Percentiles rank a stretch among this genome's conserved stretches.
These are phyloP conservation scores for Wickerhamomyces mucosus DNA, from an alignment of 805 yeast genomes.

Conservation along the genomic window DNA sequence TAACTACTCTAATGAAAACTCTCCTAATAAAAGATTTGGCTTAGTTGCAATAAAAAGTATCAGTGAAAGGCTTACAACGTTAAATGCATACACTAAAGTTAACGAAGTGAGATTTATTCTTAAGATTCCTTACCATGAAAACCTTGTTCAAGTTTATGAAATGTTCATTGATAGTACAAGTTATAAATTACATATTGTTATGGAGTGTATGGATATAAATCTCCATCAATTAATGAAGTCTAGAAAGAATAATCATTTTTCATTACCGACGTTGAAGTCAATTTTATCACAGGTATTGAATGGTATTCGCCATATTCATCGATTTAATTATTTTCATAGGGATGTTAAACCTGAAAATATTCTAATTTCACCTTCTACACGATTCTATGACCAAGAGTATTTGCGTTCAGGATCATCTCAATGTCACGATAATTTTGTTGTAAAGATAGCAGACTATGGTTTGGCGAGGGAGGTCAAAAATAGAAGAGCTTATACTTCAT, in stretches of 20 bases:
- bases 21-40: slow-evolving; percentile 24
- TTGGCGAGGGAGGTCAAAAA: slow-evolving; percentile 54
- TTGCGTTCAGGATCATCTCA: slow-evolving; percentile 12
- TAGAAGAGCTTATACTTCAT: slow-evolving; percentile 54
- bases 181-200: slow-evolving; percentile 63
- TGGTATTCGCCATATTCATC: slow-evolving; percentile 79
- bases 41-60: slow-evolving; percentile 78
- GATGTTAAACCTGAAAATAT: slow-evolving; percentile 94
- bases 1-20: slow-evolving; percentile 21
- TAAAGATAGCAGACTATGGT: slow-evolving; percentile 77
- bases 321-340: slow-evolving; percentile 62
- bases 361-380: slow-evolving; percentile 49
- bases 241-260: slow-evolving; percentile 43
- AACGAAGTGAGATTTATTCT: slow-evolving; percentile 63
- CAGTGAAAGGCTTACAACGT: slow-evolving; percentile 42
- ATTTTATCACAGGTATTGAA: slow-evolving; percentile 61
- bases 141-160: slow-evolving; percentile 68
- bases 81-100: slow-evolving; percentile 47
- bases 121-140: slow-evolving; percentile 60
- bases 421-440: slow-evolving; percentile 37
- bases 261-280: slow-evolving; percentile 50
- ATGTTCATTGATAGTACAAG: slow-evolving; percentile 60
- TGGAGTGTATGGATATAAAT: slow-evolving; percentile 85
- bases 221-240: slow-evolving; percentile 67
- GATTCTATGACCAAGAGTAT: slow-evolving; percentile 36